Conservation (phyloP, 345 rosid species). For the Melastoma malabathricum region DNA sequence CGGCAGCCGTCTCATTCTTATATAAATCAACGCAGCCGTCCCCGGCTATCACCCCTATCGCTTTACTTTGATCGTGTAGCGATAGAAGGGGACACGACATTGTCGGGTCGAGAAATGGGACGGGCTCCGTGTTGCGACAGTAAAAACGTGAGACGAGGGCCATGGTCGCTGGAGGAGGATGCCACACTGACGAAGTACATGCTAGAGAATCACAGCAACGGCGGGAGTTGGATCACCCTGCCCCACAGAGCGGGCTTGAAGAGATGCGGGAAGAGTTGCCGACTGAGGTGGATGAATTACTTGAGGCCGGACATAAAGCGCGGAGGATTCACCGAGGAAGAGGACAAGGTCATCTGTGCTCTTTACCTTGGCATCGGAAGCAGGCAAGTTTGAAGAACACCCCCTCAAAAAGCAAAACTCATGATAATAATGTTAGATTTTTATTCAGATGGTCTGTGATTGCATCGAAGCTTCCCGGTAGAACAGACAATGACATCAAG, state of each 20-base stretch:
- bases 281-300: conserved; percentile 78
- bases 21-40: no score
- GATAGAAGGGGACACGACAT: no score
- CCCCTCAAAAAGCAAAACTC: no score
- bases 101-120: conserved; percentile 13
- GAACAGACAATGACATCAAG: no score
- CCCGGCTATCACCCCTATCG: no score
- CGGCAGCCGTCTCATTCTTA: no score
- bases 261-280: conserved; percentile 73
- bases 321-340: conserved; percentile 60
- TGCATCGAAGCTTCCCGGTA: no score
- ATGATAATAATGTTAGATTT: no score
- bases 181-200: conserved; percentile 16
- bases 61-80: no score
- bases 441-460: no score
- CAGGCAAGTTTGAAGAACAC: conserved; percentile 25
- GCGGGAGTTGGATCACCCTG: conserved; percentile 26
- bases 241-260: conserved; percentile 38
- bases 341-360: conserved; percentile 43
- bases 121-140: conserved; percentile 36
- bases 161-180: conserved; percentile 38
- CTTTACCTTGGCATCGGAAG: conserved; percentile 49
- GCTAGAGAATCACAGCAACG: conserved; percentile 11
- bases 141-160: conserved; percentile 27
- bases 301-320: conserved; percentile 60